phyloP scores from a whole-genome alignment of 192 early-diverging fungal species.

The Coemansia sp. region DNA sequence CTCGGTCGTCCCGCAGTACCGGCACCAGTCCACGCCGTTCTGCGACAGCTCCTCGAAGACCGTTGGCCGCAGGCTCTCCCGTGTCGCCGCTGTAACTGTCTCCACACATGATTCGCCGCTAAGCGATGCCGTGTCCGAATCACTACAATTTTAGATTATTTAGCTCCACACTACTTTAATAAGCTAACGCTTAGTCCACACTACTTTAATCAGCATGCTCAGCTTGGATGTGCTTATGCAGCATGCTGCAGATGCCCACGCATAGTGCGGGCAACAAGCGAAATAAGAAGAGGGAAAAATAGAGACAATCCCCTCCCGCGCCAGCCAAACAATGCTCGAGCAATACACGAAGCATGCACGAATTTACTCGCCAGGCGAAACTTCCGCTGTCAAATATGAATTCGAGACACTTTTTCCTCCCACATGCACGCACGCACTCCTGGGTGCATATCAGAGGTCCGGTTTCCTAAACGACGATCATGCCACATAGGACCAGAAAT shows the following conservation, averaged over 20 bases:
- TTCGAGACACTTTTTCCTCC: background rate
- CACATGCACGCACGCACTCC: constrained; percentile 5
- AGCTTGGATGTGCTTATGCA: background rate
- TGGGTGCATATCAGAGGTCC: constrained; percentile 6
- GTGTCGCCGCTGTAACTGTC: constrained; percentile 17
- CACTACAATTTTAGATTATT: constrained; percentile 25
- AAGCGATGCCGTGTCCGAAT: constrained; percentile 47
- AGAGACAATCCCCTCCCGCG: constrained; percentile 3
- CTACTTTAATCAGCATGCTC: background rate
- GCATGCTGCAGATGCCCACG: background rate
- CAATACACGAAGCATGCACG: constrained; percentile 8
- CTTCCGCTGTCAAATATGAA: too few relatives aligned
- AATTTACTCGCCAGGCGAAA: background rate
- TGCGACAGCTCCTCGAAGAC: constrained; percentile 52
- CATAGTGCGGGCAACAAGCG: constrained; percentile 9
- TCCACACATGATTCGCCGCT: constrained; percentile 55
- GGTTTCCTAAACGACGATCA: constrained; percentile 13
- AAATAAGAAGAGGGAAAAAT: background rate
- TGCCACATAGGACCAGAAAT: background rate
- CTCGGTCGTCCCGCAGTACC: constrained; percentile 89
- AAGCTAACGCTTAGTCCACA: background rate
- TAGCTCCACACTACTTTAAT: background rate
- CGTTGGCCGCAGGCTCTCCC: constrained; percentile 54
- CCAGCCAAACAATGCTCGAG: background rate
- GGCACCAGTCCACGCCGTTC: constrained; percentile 75